Base-by-base conservation (phyloP, 306 rosid genomes). In the Vigna nakashimae region DNA sequence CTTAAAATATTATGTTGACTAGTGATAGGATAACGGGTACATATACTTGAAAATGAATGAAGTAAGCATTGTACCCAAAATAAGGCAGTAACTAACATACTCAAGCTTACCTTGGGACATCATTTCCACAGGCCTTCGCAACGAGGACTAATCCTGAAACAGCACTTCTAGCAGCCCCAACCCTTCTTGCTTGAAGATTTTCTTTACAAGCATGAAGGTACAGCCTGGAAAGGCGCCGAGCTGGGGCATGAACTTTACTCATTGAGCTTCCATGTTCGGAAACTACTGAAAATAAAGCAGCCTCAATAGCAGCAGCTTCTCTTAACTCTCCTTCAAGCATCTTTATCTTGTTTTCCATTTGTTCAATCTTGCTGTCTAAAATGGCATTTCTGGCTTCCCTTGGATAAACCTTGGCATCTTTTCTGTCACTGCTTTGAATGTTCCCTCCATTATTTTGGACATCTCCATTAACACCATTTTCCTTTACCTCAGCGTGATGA, bases 241-340 rank as follows among this genome's bases (percentile, higher is more conserved):
- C 99, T 16, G 99, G 98, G 78, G 99, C 96, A 46, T 95, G 98
- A 80, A 95, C 98, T 90, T 95, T 95, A 87, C 90, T 88, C 91
- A 74, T 88, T 81, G 99, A 92, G 82, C 97, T 92, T 88, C 98
- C 99, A 82, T 95, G 99, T 87, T 95, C 99, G n/a, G 99, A 96
- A 46, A 86, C 94, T 75, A 91, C 91, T 15, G 98, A 88, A 84
- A 92, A 95, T 83, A 95, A 89, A 79, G 98, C 87, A 76, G 98
- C 93, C 86, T 95, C 98, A 34, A 88, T 78, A 17, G 91, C 92
- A 58, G 99, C 99, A 48, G 96, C 97, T 87, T 95, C 99, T 85
- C 91, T 87, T 84, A 95, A 82, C 85, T 95, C 99, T 82, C 94
- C 97, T 86, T 95, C 98, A 76, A 95, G 99, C 86, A 79, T 82